Base-by-base conservation (phyloP, 164 flowering plant species). In the Kalanchoe fedtschenkoi region DNA sequence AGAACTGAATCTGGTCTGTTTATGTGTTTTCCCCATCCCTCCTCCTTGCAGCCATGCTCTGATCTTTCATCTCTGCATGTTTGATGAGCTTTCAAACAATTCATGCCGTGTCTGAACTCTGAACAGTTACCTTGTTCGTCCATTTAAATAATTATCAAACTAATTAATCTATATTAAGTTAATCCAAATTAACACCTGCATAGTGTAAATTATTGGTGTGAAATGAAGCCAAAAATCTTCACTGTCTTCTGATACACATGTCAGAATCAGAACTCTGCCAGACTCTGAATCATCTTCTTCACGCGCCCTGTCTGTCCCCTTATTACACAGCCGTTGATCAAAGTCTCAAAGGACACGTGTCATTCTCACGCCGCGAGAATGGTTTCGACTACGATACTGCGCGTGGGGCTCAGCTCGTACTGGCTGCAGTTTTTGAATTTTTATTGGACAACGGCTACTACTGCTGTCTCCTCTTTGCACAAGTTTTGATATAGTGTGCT, bases 361-460 rank as follows among this genome's bases (percentile, higher is more conserved):
- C 56, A 26, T 2, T 15, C 2, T 26, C 16, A 11, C 32, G 4
- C 5, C 5, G 56, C 56, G 56, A 22, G 29, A 24, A 2, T 2
- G 16, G 2, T 5, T 10, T 11, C 0, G 8, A 9, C 11, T 37
- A 9, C 39, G 13, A 37, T 8, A 37, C 6, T 47, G 56, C 56
- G 56, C 56, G 32, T 51, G 33, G 32, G 51, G 15, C 2, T 51
- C 32, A n/a, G n/a, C n/a, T n/a, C n/a, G n/a, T n/a, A n/a, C n/a
- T n/a, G 28, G 13, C 32, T 11, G 14, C 32, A 51, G 4, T 7
- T 51, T 51, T 51, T 51, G 32, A 51, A 51, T 24, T 51, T 51
- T 24, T 32, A 26, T 26, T 51, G 32, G 56, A 51, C 32, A 51
- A 51, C 56, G 56, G 56, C 56, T 51, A 26, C 32, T 51, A 51